Evolutionary conservation across 352 stramenopile species (phyloP).

Genomic region (Phytopythium delawarense): DNA sequence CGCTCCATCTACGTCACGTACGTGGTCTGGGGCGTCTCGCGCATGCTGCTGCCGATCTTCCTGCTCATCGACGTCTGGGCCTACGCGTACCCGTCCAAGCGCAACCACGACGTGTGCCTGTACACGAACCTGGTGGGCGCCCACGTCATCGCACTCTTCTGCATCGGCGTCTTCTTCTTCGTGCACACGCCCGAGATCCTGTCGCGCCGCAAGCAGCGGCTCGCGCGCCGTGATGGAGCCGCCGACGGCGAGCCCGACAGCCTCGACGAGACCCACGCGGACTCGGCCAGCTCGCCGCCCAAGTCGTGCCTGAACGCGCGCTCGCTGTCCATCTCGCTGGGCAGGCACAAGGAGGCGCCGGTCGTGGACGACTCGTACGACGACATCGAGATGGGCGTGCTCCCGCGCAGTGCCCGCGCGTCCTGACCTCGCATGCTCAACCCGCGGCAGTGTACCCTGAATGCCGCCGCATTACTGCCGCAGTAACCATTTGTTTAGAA

Average conservation of each 20-base stretch:
- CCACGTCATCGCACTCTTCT: conserved; percentile 79
- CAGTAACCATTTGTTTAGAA: background rate
- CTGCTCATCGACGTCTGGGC: conserved; percentile 73
- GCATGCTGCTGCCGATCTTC: conserved; percentile 70
- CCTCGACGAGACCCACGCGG: conserved; percentile 2
- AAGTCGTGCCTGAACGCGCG: conserved; percentile 19
- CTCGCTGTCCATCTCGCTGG: conserved; percentile 42
- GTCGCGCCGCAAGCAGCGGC: conserved; percentile 16
- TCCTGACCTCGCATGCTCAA: too few species aligned
- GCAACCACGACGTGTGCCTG: conserved; percentile 73
- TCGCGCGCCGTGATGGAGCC: conserved; percentile 9
- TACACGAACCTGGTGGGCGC: conserved; percentile 73
- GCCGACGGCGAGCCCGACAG: conserved; percentile 13
- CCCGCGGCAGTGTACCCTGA: too few species aligned
- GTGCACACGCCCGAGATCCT: conserved; percentile 76
- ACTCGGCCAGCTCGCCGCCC: conserved; percentile 10
- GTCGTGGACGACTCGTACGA: conserved; percentile 56
- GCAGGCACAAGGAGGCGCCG: conserved; percentile 31
- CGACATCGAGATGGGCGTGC: conserved; percentile 51
- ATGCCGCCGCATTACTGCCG: too few species aligned
- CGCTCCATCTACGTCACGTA: conserved; percentile 75
- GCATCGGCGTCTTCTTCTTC: conserved; percentile 78
- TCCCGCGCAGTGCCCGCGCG: conserved; percentile 36
- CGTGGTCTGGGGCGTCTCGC: conserved; percentile 67
- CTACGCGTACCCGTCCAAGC: conserved; percentile 63